Percentiles rank a stretch among this genome's conserved stretches.
These are phyloP conservation scores for Hyaloscypha hepaticicola DNA, from an alignment of 495 filamentous ascomycete species.

Conservation along the genomic window DNA sequence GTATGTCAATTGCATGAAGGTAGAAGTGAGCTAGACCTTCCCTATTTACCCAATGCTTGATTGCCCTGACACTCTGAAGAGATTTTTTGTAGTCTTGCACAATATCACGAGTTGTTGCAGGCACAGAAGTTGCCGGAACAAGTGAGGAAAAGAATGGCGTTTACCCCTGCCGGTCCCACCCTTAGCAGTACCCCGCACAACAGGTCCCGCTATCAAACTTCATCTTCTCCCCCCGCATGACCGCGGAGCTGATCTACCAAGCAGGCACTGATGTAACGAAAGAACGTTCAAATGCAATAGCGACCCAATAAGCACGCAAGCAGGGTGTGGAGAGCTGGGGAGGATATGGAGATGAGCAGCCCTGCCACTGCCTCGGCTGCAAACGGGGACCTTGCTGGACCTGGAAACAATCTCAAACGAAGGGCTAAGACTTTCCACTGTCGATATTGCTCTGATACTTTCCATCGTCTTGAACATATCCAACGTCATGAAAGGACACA, in stretches of 20 bases:
- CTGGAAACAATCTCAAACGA: not conserved
- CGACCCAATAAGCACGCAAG: not conserved
- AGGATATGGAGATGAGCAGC: not conserved
- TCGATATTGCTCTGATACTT: constrained; percentile 55
- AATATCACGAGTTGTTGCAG: no score
- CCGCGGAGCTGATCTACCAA: not conserved
- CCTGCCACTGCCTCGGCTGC: not conserved
- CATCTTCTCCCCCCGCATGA: no score
- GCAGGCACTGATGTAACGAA: not conserved
- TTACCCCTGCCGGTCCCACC: no score
- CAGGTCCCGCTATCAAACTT: no score
- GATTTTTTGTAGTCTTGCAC: no score
- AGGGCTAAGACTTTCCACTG: constrained; percentile 46
- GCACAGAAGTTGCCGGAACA: no score
- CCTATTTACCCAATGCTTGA: no score
- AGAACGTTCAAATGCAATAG: not conserved
- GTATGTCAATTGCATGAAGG: no score
- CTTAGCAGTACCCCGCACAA: no score
- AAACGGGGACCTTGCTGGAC: not conserved
- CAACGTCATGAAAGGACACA: constrained; percentile 61
- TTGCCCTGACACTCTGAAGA: no score
- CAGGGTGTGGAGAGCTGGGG: not conserved
- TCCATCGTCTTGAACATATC: constrained; percentile 60
- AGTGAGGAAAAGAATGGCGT: no score
- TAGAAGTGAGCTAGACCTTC: no score